Evolutionary conservation across 1,139 yeast genomes (phyloP).

Genomic region (Geotrichum cucujoidarum): DNA sequence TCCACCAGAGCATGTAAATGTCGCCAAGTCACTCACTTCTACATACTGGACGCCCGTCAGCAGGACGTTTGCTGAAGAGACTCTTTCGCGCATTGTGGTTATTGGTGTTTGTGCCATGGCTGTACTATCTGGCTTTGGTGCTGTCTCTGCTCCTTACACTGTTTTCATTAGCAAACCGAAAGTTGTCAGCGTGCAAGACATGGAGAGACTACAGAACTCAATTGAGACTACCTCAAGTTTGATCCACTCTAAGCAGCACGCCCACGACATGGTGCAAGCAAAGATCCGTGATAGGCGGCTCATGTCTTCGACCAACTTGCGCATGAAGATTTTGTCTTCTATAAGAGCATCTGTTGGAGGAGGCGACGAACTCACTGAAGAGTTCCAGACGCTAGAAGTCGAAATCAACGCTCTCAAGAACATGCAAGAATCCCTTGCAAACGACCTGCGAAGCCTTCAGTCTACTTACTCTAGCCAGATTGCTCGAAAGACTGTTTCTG

Average conservation of each 20-base stretch:
- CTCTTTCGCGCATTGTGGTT: constrained; percentile 57
- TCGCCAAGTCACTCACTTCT: constrained; percentile 3
- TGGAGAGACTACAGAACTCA: constrained; percentile 36
- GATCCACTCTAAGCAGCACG: constrained; percentile 28
- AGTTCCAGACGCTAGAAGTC: constrained; percentile 55
- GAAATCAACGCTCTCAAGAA: constrained; percentile 68
- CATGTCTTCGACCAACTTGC: constrained; percentile 29
- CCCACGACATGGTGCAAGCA: constrained; percentile 5
- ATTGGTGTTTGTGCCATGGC: constrained; percentile 73
- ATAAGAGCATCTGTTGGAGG: constrained; percentile 23
- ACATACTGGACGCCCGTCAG: constrained; percentile 29
- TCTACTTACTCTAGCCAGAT: constrained; percentile 30
- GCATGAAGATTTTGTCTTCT: constrained; percentile 28
- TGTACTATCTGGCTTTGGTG: constrained; percentile 66
- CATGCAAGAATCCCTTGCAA: constrained; percentile 31
- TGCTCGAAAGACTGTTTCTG: constrained; percentile 32
- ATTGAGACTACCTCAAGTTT: constrained; percentile 37
- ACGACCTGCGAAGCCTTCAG: constrained; percentile 32
- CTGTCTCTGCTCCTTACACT: constrained; percentile 61
- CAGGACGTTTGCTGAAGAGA: constrained; percentile 31
- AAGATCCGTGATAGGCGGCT: constrained; percentile 23
- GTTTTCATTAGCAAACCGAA: constrained; percentile 32
- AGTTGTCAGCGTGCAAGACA: constrained; percentile 34
- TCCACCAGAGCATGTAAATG: constrained; percentile 17
- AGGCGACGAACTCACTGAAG: constrained; percentile 49